Evolutionary conservation across 129 eudicot species (phyloP).

Genomic region (Logfia minima): DNA sequence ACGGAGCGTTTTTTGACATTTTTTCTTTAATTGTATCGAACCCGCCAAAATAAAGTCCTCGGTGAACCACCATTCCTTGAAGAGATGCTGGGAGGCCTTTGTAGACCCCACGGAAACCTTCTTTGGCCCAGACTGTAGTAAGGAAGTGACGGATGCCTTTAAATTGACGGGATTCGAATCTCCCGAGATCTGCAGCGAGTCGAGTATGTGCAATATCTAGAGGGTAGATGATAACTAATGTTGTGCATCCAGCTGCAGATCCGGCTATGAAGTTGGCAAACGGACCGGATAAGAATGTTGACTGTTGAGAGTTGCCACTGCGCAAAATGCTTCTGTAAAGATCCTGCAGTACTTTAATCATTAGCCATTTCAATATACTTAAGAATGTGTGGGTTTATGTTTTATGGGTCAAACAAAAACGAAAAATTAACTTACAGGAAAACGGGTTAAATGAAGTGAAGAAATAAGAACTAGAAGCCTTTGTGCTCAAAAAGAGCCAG

Average conservation of each 20-base stretch:
- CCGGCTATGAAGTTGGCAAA: conserved; percentile 90
- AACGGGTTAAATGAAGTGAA: background rate
- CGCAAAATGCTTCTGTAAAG: conserved; percentile 70
- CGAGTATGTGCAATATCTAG: conserved; percentile 96
- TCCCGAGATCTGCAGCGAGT: conserved; percentile 90
- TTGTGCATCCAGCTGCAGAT: conserved; percentile 95
- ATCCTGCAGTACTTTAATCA: conserved; percentile 48
- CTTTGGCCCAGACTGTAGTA: conserved; percentile 48
- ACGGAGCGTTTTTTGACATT: conserved; percentile 43
- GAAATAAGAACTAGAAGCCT: background rate
- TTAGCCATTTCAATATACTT: background rate
- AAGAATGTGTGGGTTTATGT: background rate
- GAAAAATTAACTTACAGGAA: background rate
- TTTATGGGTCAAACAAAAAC: background rate
- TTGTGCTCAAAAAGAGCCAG: background rate
- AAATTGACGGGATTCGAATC: conserved; percentile 71
- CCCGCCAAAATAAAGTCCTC: conserved; percentile 96
- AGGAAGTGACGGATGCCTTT: conserved; percentile 85
- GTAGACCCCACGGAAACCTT: conserved; percentile 86
- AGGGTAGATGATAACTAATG: conserved; percentile 82
- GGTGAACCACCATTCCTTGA: conserved; percentile 90
- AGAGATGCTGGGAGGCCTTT: conserved; percentile 94
- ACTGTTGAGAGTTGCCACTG: conserved; percentile 41
- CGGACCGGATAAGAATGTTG: conserved; percentile 56
- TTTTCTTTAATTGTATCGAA: conserved; percentile 86